Evolutionary conservation across 2,329 filamentous ascomycete genomes (phyloP).

Genomic region (Fusarium papillatum): DNA sequence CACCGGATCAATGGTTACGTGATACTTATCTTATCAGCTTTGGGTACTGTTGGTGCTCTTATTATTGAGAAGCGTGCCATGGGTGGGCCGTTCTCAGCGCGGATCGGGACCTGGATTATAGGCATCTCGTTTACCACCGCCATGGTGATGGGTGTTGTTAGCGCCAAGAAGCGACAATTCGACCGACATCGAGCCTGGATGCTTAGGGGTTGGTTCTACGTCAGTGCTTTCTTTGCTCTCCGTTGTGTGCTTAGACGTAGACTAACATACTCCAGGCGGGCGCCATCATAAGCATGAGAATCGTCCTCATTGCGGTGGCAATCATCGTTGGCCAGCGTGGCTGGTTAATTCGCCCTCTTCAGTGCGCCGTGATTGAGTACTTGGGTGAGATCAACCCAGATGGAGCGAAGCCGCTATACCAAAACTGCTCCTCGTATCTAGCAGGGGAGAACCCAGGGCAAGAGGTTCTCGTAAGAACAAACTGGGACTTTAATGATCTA

Average conservation of each 20-base stretch:
- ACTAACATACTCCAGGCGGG: constrained; percentile 15
- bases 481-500: constrained; percentile 16
- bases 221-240: not conserved
- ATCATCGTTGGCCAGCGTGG: constrained; percentile 2
- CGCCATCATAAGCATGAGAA: constrained; percentile 23
- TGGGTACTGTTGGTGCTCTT: constrained; percentile 7
- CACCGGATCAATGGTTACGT: constrained; percentile 19
- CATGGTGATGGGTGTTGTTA: not conserved
- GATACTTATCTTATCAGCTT: not conserved
- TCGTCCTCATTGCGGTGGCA: constrained; percentile 1
- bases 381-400: constrained; percentile 6
- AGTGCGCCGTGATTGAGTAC: constrained; percentile 16
- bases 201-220: constrained; percentile 25
- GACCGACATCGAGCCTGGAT: constrained; percentile 24
- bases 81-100: not conserved
- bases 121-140: not conserved
- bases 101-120: not conserved
- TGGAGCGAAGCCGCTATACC: not conserved
- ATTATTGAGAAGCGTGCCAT: constrained; percentile 18
- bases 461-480: constrained; percentile 13
- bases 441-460: constrained; percentile 8
- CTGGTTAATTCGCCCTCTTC: not conserved
- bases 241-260: fast-evolving
- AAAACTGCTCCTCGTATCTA: constrained; percentile 2
- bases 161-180: not conserved